Evolutionary conservation across 2,329 filamentous ascomycete genomes (phyloP).

Genomic region (Pezicula rhizophila): DNA sequence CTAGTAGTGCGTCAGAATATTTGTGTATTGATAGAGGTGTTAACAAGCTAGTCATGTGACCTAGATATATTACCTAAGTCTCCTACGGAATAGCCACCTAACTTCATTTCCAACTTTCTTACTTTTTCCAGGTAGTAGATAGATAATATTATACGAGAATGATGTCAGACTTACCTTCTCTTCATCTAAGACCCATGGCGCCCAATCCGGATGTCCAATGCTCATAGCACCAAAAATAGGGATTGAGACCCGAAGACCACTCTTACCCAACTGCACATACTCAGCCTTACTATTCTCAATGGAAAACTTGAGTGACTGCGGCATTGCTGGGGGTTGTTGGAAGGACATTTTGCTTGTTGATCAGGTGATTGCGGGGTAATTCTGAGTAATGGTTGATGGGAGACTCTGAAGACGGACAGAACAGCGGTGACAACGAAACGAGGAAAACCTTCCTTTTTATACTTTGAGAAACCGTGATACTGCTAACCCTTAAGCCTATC

Average conservation of each 20-base stretch:
- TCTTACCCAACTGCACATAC: conserved; percentile 50
- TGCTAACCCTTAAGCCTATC: too few species aligned
- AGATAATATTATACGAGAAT: too few species aligned
- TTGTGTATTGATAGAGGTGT: neutral
- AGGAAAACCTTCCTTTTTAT: neutral
- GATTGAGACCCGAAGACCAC: conserved; percentile 55
- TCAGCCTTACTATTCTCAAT: conserved; percentile 38
- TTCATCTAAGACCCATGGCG: conserved; percentile 52
- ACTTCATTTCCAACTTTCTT: too few species aligned
- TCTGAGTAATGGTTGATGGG: neutral
- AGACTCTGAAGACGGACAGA: neutral
- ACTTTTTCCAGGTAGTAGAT: too few species aligned
- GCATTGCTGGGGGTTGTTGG: conserved; percentile 4
- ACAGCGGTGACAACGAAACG: neutral
- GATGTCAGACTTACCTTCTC: conserved; percentile 35
- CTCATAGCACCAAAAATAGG: conserved; percentile 62
- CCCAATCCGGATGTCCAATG: conserved; percentile 47
- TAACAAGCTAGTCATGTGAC: neutral
- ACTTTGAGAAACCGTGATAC: neutral
- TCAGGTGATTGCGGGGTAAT: neutral
- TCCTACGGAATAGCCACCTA: too few species aligned
- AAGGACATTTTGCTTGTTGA: neutral
- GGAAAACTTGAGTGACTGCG: conserved; percentile 15
- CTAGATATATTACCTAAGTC: neutral
- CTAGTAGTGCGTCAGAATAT: conserved; percentile 13